A percentile compares a stretch with the other conserved stretches of the same genome.
phyloP scores from a whole-genome alignment of 2,329 filamentous ascomycete genomes.

The Leptographium procerum region DNA sequence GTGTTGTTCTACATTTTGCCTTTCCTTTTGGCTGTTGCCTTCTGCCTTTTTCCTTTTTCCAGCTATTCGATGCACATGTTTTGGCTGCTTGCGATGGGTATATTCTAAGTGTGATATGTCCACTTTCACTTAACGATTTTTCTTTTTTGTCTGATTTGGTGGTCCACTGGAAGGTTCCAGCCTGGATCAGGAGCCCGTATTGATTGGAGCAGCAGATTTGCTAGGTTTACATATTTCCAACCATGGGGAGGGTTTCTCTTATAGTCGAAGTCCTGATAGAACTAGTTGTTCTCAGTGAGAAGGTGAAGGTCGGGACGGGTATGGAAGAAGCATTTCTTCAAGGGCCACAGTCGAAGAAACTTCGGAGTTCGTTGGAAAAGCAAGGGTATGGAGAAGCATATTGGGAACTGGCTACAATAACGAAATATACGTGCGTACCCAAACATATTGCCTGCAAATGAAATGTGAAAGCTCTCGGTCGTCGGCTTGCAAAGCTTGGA shows the following conservation, averaged over 20 bases:
- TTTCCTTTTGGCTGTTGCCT: neutral
- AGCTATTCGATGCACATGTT: neutral
- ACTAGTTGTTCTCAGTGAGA: neutral
- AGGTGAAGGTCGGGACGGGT: too few relatives aligned
- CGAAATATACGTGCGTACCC: constrained; percentile 1
- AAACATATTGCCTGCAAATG: neutral
- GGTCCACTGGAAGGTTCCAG: neutral
- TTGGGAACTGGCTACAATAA: constrained; percentile 2
- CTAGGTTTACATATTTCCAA: neutral
- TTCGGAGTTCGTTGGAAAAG: constrained; percentile 1
- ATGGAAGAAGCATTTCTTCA: neutral
- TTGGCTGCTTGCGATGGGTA: neutral
- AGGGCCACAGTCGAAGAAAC: neutral
- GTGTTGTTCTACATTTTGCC: neutral
- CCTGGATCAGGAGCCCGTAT: neutral
- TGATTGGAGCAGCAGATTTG: neutral
- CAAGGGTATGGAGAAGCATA: neutral
- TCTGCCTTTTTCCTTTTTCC: too few relatives aligned
- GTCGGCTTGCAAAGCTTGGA: neutral
- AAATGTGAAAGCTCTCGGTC: neutral
- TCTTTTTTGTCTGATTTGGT: neutral
- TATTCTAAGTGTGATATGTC: neutral
- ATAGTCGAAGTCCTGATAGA: neutral
- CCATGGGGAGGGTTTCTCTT: neutral
- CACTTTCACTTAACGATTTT: neutral